A percentile compares a stretch with the other conserved stretches of the same genome.
These are phyloP conservation scores for Paracamarosporium sp. DNA, from an alignment of 2,329 filamentous ascomycete species.

Conservation along the genomic window DNA sequence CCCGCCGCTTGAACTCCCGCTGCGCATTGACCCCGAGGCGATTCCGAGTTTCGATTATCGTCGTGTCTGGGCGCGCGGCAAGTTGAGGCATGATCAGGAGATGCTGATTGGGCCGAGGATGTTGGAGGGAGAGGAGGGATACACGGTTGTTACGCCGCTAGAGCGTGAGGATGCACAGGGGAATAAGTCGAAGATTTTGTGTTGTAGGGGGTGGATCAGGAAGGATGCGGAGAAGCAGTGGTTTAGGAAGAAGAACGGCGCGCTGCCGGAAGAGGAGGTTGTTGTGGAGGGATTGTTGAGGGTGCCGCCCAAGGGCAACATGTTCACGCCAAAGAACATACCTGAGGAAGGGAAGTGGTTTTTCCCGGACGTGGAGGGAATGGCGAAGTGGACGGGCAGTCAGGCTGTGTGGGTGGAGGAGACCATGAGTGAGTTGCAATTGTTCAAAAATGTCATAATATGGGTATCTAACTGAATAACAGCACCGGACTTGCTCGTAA, in stretches of 20 bases:
- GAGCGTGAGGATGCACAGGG: slow-evolving; percentile 68
- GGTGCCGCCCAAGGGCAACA: slow-evolving; percentile 95
- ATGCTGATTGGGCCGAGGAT: slow-evolving; percentile 95
- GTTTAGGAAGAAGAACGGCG: slow-evolving; percentile 60
- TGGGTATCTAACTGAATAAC: slow-evolving; percentile 37
- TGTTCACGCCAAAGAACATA: slow-evolving; percentile 91
- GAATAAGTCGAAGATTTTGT: slow-evolving; percentile 69
- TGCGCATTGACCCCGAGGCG: slow-evolving; percentile 79
- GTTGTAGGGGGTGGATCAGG: slow-evolving; percentile 91
- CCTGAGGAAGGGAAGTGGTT: slow-evolving; percentile 88
- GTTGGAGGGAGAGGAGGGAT: slow-evolving; percentile 88
- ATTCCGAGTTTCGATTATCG: slow-evolving; percentile 92
- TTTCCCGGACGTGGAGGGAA: slow-evolving; percentile 91
- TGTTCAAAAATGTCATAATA: not conserved
- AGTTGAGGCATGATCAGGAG: slow-evolving; percentile 85
- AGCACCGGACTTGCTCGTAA: slow-evolving; percentile 81
- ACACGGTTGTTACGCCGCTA: slow-evolving; percentile 87
- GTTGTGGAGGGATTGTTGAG: slow-evolving; percentile 83
- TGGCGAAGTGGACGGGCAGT: slow-evolving; percentile 82
- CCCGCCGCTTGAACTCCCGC: slow-evolving; percentile 83
- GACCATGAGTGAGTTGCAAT: slow-evolving; percentile 75
- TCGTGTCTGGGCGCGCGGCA: slow-evolving; percentile 76
- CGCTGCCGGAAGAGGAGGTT: slow-evolving; percentile 74
- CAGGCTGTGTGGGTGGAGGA: slow-evolving; percentile 95
- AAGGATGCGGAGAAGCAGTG: slow-evolving; percentile 74